Evolutionary conservation across 345 rosid species (phyloP).

Genomic region (Salix dunnii): DNA sequence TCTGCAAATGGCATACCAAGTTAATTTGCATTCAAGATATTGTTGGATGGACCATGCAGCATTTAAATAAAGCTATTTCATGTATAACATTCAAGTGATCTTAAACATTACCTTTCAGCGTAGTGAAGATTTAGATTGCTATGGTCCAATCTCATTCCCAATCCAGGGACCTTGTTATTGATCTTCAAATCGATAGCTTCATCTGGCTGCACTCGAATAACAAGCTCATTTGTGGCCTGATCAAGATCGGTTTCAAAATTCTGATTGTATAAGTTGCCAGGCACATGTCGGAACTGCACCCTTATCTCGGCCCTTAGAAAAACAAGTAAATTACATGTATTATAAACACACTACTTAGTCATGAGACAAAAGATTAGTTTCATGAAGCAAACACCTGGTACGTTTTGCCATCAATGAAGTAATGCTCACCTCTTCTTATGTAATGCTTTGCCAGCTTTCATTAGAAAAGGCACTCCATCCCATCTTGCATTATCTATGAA

Average conservation of each 20-base stretch:
- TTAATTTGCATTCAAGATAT: not conserved
- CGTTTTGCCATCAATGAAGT: not conserved
- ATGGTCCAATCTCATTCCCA: conserved; percentile 92
- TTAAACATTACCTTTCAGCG: conserved; percentile 63
- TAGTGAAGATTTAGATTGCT: conserved; percentile 89
- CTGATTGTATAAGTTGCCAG: conserved; percentile 84
- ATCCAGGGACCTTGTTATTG: conserved; percentile 95
- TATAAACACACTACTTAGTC: not conserved
- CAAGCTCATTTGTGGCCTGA: conserved; percentile 89
- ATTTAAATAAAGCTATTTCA: not conserved
- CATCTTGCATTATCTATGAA: conserved; percentile 96
- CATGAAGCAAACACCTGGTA: not conserved
- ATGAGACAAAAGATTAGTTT: not conserved
- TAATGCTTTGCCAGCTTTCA: conserved; percentile 98
- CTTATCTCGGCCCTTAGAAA: conserved; percentile 84
- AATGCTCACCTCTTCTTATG: conserved; percentile 59
- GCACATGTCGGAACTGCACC: conserved; percentile 98
- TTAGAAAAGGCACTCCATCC: conserved; percentile 97
- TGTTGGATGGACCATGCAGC: not conserved
- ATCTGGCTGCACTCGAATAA: conserved; percentile 92
- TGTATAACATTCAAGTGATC: not conserved
- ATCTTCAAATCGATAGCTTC: conserved; percentile 96
- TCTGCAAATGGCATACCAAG: conserved; percentile 29
- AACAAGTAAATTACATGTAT: not conserved
- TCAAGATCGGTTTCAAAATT: conserved; percentile 78